These are phyloP conservation scores for Knufia fluminis DNA, from an alignment of 2,329 filamentous ascomycete genomes.

Conservation along the genomic window DNA sequence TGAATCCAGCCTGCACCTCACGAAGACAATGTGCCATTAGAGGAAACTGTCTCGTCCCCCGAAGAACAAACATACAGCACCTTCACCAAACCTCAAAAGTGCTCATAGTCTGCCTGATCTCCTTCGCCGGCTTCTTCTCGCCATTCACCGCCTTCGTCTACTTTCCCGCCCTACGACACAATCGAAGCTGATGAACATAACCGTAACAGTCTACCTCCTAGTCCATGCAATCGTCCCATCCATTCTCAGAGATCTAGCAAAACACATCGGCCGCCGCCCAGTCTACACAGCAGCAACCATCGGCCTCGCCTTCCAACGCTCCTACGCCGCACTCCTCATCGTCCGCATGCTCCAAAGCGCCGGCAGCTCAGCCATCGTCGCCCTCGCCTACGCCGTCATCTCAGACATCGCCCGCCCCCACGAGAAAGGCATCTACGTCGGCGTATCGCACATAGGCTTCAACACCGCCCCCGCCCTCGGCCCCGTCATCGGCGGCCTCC, in stretches of 20 bases:
- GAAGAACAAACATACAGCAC: too few species aligned
- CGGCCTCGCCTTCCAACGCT: conserved; percentile 31
- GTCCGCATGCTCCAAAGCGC: conserved; percentile 37
- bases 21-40: too few species aligned
- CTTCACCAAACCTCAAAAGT: too few species aligned
- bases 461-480: conserved; percentile 38
- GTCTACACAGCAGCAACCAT: conserved; percentile 33
- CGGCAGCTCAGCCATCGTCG: conserved; percentile 36
- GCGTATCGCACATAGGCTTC: conserved; percentile 34
- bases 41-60: too few species aligned
- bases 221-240: conserved; percentile 38
- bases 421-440: conserved; percentile 40
- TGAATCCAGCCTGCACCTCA: too few species aligned
- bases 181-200: conserved; percentile 33
- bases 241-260: conserved; percentile 34
- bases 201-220: conserved; percentile 39
- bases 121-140: too few species aligned
- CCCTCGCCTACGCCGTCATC: conserved; percentile 35
- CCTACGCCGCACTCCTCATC: conserved; percentile 32
- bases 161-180: conserved; percentile 35
- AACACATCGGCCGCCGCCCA: conserved; percentile 33
- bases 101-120: too few species aligned
- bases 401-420: conserved; percentile 34
- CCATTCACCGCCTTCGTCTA: too few species aligned
- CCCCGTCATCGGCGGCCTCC: conserved; percentile 35